Percentiles rank a stretch among this genome's conserved stretches.
Conservation (phyloP, 208 protist species). For the Herpetomonas samuelpessoai region DNA sequence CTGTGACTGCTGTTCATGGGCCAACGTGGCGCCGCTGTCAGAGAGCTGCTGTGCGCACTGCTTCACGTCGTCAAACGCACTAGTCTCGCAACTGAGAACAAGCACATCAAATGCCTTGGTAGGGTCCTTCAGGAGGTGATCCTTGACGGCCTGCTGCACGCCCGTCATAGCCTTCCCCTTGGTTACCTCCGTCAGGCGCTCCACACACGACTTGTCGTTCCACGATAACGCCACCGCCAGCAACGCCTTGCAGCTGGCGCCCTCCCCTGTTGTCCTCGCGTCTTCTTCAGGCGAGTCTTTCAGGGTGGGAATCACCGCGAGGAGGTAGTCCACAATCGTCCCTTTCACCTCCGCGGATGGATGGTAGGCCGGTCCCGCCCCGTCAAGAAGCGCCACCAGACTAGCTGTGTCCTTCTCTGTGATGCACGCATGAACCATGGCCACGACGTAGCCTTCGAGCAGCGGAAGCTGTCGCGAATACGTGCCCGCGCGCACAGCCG, state of each 20-base stretch:
- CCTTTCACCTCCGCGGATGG: background rate
- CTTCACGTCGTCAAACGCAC: slow-evolving; percentile 42
- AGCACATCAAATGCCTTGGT: slow-evolving; percentile 33
- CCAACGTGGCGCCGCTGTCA: slow-evolving; percentile 8
- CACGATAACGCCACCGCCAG: slow-evolving; percentile 30
- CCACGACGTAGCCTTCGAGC: slow-evolving; percentile 10
- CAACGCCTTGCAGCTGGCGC: slow-evolving; percentile 11
- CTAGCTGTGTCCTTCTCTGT: slow-evolving; percentile 1
- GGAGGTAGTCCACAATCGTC: background rate
- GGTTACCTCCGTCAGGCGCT: slow-evolving; percentile 30
- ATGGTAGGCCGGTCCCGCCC: background rate
- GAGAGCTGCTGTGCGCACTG: slow-evolving; percentile 29
- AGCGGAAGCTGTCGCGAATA: slow-evolving; percentile 11
- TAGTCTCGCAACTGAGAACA: slow-evolving; percentile 22
- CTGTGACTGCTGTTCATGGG: slow-evolving; percentile 22
- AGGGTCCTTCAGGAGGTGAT: slow-evolving; percentile 54
- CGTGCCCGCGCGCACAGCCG: background rate
- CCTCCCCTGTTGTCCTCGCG: background rate
- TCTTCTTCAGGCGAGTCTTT: background rate
- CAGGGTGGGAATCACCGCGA: background rate
- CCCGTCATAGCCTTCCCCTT: slow-evolving; percentile 17
- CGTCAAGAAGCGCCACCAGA: background rate
- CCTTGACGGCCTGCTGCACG: slow-evolving; percentile 34
- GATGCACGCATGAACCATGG: slow-evolving; percentile 5
- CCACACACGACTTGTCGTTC: slow-evolving; percentile 15